phyloP scores from a whole-genome alignment of 352 stramenopile genomes.

The Chrysophaeum taylorii region DNA sequence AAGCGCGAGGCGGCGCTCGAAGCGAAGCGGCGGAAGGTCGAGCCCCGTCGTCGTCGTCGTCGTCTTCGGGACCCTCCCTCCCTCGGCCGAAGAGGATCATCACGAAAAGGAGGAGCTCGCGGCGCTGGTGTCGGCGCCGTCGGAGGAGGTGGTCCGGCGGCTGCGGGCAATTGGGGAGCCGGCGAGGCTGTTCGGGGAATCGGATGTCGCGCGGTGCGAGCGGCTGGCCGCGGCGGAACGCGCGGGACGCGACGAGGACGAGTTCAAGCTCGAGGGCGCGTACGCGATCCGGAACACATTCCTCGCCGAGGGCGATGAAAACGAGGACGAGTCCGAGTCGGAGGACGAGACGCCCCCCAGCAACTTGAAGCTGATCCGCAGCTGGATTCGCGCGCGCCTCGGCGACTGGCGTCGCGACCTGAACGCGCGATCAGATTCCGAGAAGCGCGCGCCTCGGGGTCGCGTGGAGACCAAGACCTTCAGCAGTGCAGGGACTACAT shows the following conservation, averaged over 20 bases:
- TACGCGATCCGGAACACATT: slow-evolving; percentile 66
- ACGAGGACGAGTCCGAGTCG: no score
- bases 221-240: slow-evolving; percentile 57
- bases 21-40: no score
- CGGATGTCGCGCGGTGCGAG: slow-evolving; percentile 44
- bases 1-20: no score
- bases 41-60: no score
- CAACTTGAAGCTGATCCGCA: slow-evolving; percentile 44
- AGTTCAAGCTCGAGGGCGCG: slow-evolving; percentile 46
- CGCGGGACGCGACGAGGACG: slow-evolving; percentile 49
- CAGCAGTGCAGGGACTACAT: slow-evolving; percentile 98
- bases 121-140: no score
- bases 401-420: slow-evolving; percentile 84
- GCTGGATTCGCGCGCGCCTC: slow-evolving; percentile 85
- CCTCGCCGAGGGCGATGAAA: no score
- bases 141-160: slow-evolving; percentile 56
- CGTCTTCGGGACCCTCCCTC: no score
- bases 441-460: slow-evolving; percentile 74
- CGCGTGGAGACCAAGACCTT: slow-evolving; percentile 87
- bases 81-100: no score
- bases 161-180: slow-evolving; percentile 63
- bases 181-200: slow-evolving; percentile 74
- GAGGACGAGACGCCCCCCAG: no score
- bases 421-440: slow-evolving; percentile 60
- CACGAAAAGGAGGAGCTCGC: no score